Evolutionary conservation across 2,329 filamentous ascomycete genomes (phyloP).

Genomic region (Xylaria sp.): DNA sequence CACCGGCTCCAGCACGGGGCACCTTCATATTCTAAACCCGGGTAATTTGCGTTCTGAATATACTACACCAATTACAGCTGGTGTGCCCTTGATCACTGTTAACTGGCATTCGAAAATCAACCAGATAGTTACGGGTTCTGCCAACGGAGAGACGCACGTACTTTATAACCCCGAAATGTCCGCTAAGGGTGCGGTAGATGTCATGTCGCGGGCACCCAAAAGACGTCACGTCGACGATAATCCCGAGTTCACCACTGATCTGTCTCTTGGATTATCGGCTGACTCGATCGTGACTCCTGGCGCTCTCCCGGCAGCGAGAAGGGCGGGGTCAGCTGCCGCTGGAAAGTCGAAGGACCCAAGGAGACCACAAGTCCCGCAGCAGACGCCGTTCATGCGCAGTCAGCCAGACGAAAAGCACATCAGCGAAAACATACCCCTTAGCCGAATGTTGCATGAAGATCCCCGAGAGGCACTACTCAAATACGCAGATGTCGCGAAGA

Average conservation of each 20-base stretch:
- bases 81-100: constrained; percentile 80
- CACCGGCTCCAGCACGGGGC: constrained; percentile 83
- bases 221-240: constrained; percentile 96
- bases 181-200: constrained; percentile 77
- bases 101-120: constrained; percentile 95
- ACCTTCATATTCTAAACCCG: constrained; percentile 91
- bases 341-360: constrained; percentile 79
- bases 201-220: constrained; percentile 93
- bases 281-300: constrained; percentile 80
- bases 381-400: constrained; percentile 88
- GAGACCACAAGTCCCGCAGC: constrained; percentile 80
- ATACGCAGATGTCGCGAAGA: constrained; percentile 91
- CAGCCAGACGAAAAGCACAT: constrained; percentile 92
- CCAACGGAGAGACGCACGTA: constrained; percentile 86
- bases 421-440: constrained; percentile 84
- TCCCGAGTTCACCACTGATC: constrained; percentile 82
- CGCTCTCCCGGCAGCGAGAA: constrained; percentile 59
- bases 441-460: constrained; percentile 94
- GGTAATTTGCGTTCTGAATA: constrained; percentile 86
- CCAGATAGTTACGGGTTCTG: constrained; percentile 92
- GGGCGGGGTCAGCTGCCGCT: constrained; percentile 75
- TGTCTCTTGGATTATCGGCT: constrained; percentile 78
- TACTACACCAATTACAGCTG: constrained; percentile 86
- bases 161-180: constrained; percentile 91
- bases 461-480: constrained; percentile 91